These are phyloP conservation scores for Globisporangium heterothallicum DNA, from an alignment of 352 stramenopile genomes.

Conservation along the genomic window DNA sequence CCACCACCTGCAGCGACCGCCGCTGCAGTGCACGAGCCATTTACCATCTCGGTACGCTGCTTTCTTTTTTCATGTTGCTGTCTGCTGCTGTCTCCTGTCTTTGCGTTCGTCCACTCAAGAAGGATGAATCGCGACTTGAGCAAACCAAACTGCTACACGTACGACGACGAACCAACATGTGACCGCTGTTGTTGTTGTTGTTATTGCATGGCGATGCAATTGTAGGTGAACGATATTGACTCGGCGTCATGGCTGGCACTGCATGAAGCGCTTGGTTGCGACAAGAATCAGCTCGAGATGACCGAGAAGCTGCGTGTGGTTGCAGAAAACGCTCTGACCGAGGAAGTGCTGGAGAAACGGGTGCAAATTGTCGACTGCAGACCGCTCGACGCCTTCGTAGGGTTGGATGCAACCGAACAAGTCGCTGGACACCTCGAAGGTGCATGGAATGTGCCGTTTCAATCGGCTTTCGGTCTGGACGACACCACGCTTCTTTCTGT, in stretches of 20 bases:
- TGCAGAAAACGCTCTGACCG: conserved; percentile 18
- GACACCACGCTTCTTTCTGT: conserved; percentile 28
- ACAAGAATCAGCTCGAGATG: conserved; percentile 25
- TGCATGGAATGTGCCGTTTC: conserved; percentile 48
- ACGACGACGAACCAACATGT: too few relatives aligned
- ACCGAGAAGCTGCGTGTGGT: conserved; percentile 22
- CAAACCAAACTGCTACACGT: too few relatives aligned
- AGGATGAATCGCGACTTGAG: too few relatives aligned
- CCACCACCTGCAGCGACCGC: background rate
- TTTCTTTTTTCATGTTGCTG: background rate
- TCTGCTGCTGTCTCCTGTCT: too few relatives aligned
- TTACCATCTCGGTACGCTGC: conserved; percentile 16
- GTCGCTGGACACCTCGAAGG: conserved; percentile 53
- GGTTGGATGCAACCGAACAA: conserved; percentile 25
- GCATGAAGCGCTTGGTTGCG: conserved; percentile 35
- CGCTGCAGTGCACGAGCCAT: conserved; percentile 12
- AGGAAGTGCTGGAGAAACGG: conserved; percentile 24
- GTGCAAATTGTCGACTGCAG: conserved; percentile 53
- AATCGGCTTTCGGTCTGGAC: conserved; percentile 30
- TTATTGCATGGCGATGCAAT: too few relatives aligned
- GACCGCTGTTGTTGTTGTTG: too few relatives aligned
- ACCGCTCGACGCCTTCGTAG: conserved; percentile 40
- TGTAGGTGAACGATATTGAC: conserved; percentile 20
- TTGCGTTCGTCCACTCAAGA: too few relatives aligned
- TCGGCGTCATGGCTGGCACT: conserved; percentile 28